Conservation (phyloP, 2,329 filamentous ascomycete genomes). For the Aspergillus transmontanensis region DNA sequence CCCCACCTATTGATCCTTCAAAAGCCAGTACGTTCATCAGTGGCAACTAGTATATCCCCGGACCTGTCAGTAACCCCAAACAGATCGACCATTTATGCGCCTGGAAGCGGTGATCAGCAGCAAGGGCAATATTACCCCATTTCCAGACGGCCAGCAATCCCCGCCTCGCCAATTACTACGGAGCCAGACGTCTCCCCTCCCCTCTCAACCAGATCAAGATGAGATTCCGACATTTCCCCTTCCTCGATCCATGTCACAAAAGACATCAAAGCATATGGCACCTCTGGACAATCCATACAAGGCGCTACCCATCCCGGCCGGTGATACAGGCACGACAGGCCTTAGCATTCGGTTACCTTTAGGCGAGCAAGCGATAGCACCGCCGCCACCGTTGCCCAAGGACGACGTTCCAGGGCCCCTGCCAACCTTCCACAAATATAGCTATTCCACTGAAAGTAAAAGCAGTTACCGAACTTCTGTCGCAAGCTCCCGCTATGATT, state of each 20-base stretch:
- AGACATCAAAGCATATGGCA: slow-evolving; percentile 25
- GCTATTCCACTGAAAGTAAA: slow-evolving; percentile 36
- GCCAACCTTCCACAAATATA: slow-evolving; percentile 22
- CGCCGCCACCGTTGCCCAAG: slow-evolving; percentile 18
- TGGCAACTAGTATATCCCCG: neutral
- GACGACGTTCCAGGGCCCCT: slow-evolving; percentile 6
- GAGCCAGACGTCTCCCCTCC: slow-evolving; percentile 44
- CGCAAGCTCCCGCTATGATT: slow-evolving; percentile 41
- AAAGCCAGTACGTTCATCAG: slow-evolving; percentile 59
- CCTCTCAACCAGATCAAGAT: slow-evolving; percentile 46
- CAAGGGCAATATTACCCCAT: slow-evolving; percentile 62
- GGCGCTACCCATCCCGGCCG: slow-evolving; percentile 21
- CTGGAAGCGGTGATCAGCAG: slow-evolving; percentile 55
- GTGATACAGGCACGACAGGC: slow-evolving; percentile 5
- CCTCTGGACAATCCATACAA: slow-evolving; percentile 24
- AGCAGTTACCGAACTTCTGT: slow-evolving; percentile 46
- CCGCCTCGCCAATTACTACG: slow-evolving; percentile 39
- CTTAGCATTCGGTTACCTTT: slow-evolving; percentile 13
- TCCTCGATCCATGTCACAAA: slow-evolving; percentile 34
- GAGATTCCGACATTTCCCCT: slow-evolving; percentile 58
- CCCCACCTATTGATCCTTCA: slow-evolving; percentile 58
- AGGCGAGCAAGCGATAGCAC: slow-evolving; percentile 17
- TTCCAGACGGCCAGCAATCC: slow-evolving; percentile 60
- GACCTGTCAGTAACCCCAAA: slow-evolving; percentile 6
- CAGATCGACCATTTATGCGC: slow-evolving; percentile 48